Conservation (phyloP, 1,284 basidiomycete species). For the Ganoderma meredithae region DNA sequence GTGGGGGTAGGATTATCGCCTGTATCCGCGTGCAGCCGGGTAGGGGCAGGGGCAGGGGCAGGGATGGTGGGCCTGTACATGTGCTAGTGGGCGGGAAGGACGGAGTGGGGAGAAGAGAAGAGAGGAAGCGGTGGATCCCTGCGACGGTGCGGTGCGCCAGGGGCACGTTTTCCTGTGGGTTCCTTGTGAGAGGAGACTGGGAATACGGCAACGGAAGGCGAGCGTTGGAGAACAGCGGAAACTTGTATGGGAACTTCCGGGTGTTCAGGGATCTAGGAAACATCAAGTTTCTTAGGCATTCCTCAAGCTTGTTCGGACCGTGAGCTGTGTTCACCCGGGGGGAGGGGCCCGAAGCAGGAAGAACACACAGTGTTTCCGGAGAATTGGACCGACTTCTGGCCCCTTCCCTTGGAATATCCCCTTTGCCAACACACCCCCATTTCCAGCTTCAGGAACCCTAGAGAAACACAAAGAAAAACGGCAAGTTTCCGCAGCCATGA, state of each 20-base stretch:
- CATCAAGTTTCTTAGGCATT: no score
- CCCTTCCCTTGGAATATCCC: no score
- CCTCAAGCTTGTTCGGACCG: no score
- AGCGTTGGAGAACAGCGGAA: no score
- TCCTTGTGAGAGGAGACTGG: not conserved
- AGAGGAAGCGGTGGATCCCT: slow-evolving; percentile 54
- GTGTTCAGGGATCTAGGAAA: no score
- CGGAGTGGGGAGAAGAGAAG: slow-evolving; percentile 39
- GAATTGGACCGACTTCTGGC: no score
- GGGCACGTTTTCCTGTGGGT: slow-evolving; percentile 74
- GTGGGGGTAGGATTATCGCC: slow-evolving; percentile 59
- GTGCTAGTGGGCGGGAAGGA: not conserved
- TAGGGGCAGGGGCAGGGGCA: not conserved
- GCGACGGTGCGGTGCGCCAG: slow-evolving; percentile 54
- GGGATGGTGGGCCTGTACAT: slow-evolving; percentile 12
- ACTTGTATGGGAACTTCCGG: no score
- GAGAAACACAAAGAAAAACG: no score
- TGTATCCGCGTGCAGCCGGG: slow-evolving; percentile 39
- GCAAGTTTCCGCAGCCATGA: no score
- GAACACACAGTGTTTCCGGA: no score
- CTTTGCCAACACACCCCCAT: no score
- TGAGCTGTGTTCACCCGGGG: not conserved
- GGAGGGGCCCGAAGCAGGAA: not conserved
- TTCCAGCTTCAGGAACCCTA: no score
- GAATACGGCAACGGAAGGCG: not conserved